These are phyloP conservation scores for Leccinum subrobustum DNA, from an alignment of 1,284 basidiomycete genomes.

Conservation along the genomic window DNA sequence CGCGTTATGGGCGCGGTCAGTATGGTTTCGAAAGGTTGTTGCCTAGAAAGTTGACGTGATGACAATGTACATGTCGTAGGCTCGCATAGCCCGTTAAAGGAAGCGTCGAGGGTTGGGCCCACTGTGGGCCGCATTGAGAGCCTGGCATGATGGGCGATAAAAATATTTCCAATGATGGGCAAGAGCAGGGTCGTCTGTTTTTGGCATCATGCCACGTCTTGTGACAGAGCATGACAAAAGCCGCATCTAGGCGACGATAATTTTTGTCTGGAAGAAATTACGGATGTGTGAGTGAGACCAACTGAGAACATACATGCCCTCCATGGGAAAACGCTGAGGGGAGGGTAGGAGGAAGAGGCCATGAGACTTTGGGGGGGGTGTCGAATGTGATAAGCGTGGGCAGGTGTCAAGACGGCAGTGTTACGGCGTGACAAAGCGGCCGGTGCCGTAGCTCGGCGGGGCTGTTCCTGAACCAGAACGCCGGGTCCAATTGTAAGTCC, in stretches of 20 bases:
- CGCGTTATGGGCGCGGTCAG: conserved; percentile 5
- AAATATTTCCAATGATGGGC: neutral
- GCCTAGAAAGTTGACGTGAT: neutral
- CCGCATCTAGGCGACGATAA: neutral
- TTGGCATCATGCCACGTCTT: conserved; percentile 3
- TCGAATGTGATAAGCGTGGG: conserved; percentile 19
- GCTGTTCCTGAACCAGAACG: conserved; percentile 32
- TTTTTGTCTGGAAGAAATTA: neutral
- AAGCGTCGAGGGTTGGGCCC: neutral
- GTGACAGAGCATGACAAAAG: neutral
- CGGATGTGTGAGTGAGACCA: neutral
- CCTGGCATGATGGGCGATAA: neutral
- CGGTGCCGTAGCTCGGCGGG: conserved; percentile 37
- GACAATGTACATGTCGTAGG: conserved; percentile 8
- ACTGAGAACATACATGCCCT: neutral
- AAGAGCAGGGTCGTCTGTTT: neutral
- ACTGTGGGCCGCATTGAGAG: neutral
- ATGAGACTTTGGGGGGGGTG: conserved; percentile 18
- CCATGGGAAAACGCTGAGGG: neutral
- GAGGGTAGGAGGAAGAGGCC: neutral
- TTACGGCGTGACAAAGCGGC: conserved; percentile 25
- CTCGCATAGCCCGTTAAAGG: neutral
- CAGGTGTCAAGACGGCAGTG: conserved; percentile 18
- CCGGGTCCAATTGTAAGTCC: conserved; percentile 27
- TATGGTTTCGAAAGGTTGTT: neutral